Evolutionary conservation across 2,329 filamentous ascomycete species (phyloP).

Genomic region (Keithomyces neogunnii): DNA sequence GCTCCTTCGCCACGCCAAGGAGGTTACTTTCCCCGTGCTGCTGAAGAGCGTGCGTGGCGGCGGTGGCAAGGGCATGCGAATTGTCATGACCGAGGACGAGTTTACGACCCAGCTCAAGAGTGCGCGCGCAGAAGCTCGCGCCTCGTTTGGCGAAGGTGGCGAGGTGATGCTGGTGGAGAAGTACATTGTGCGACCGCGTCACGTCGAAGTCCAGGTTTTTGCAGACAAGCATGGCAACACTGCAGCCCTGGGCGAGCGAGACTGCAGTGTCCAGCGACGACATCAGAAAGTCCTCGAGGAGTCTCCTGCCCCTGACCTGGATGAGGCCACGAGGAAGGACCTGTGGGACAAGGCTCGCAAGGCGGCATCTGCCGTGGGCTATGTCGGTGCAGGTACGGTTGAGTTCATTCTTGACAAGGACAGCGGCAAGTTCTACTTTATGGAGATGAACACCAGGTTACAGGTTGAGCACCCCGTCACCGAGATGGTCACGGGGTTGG

Average conservation of each 20-base stretch:
- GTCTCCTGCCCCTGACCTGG: constrained; percentile 66
- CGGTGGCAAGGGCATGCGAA: constrained; percentile 78
- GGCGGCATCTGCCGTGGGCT: constrained; percentile 67
- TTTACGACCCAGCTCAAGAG: constrained; percentile 63
- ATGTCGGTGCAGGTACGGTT: constrained; percentile 82
- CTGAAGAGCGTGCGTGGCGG: constrained; percentile 75
- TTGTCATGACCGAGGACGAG: constrained; percentile 59
- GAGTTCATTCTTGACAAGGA: constrained; percentile 87
- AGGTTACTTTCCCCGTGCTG: constrained; percentile 61
- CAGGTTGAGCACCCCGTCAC: constrained; percentile 97
- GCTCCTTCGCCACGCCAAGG: constrained; percentile 60
- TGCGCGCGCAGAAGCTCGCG: constrained; percentile 66
- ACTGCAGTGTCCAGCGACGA: constrained; percentile 78
- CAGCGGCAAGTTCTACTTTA: constrained; percentile 71
- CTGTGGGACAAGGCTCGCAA: constrained; percentile 59
- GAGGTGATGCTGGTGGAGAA: constrained; percentile 79
- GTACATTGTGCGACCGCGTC: constrained; percentile 69
- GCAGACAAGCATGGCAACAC: constrained; percentile 73
- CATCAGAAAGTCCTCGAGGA: constrained; percentile 92
- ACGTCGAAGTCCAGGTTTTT: constrained; percentile 88
- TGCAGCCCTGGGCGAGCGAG: constrained; percentile 77
- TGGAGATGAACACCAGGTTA: constrained; percentile 79
- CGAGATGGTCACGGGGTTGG: constrained; percentile 58
- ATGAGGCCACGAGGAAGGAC: constrained; percentile 48
- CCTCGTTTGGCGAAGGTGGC: constrained; percentile 72